Base-by-base conservation (phyloP, 345 rosid genomes). In the Lagerstroemia speciosa region DNA sequence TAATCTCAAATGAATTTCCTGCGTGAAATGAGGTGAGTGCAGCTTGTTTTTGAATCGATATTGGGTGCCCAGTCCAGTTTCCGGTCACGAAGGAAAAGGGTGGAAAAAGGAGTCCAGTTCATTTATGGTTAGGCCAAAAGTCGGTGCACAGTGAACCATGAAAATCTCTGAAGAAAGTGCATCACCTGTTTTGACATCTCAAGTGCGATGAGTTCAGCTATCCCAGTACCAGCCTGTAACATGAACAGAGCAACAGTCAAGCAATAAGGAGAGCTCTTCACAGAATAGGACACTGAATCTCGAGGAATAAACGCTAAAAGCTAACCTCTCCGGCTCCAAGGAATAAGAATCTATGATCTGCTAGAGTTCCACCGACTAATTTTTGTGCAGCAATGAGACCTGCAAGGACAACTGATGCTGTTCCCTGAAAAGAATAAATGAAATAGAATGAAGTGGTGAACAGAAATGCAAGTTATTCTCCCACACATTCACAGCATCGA, bases 321-420 rank as follows among this genome's bases (percentile, higher is more conserved):
- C 83, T 80, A 68, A 86, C 99, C 90, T 88, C 97, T 75, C 97
- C 5, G 8, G 38, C 38, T 36, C 38, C 38, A 36, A 36, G 38
- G 38, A 36, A 36, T 36, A 36, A 36, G 38, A 36, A 36, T 72
- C 69, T 86, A 64, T 93, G 97, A 75, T 86, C 84, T 45, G 93
- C 87, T 73, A 91, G 78, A 62, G 83, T 79, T 71, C 96, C 93
- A 14, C 97, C 95, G 63, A 80, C 85, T 72, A 84, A 81, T 75
- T 75, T 91, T 71, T 89, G 82, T 24, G 97, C 90, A 31, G 96
- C 87, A 43, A 94, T 71, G 62, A 94, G 95, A 68, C 99, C 97
- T 30, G 99, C 90, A 67, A 94, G 97, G 65, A 94, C 97, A 76
- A 94, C 99, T 53, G 99, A 94, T 78, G 99, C 97, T 27, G 99